phyloP scores from a whole-genome alignment of 306 rosid species.

The Prosopis cineraria region DNA sequence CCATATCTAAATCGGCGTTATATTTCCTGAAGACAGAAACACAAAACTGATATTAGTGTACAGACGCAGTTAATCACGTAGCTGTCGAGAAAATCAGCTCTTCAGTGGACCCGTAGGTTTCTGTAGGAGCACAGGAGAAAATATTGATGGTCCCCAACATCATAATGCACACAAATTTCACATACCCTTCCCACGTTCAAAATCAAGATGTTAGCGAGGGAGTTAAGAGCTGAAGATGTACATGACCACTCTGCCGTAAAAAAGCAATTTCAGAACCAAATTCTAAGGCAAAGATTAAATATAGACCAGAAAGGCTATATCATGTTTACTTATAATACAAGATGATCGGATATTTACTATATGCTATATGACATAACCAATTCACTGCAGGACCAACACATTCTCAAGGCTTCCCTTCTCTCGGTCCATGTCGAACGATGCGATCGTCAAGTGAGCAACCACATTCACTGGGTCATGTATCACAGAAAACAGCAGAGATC shows the following conservation, averaged over 20 bases:
- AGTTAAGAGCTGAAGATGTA: background rate
- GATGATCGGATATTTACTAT: background rate
- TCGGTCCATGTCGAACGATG: background rate
- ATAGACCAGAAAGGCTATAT: background rate
- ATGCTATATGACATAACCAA: background rate
- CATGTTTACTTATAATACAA: background rate
- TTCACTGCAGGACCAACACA: background rate
- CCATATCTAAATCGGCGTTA: background rate
- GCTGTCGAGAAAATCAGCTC: background rate
- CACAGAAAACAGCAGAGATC: background rate
- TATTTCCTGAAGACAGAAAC: background rate
- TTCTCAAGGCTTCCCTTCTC: background rate
- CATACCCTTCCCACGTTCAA: background rate
- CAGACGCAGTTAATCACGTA: conserved; percentile 3
- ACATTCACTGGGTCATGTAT: background rate
- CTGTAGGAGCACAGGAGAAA: background rate
- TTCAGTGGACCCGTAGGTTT: background rate
- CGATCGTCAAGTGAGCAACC: background rate
- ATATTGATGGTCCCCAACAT: background rate
- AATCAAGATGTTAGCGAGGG: background rate
- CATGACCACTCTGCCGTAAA: conserved; percentile 33
- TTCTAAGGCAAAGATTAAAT: background rate
- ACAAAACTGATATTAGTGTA: background rate
- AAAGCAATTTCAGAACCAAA: conserved; percentile 44
- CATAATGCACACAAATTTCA: background rate